Base-by-base conservation (phyloP, 139 green algal species). In the Haematococcus lacustris region DNA sequence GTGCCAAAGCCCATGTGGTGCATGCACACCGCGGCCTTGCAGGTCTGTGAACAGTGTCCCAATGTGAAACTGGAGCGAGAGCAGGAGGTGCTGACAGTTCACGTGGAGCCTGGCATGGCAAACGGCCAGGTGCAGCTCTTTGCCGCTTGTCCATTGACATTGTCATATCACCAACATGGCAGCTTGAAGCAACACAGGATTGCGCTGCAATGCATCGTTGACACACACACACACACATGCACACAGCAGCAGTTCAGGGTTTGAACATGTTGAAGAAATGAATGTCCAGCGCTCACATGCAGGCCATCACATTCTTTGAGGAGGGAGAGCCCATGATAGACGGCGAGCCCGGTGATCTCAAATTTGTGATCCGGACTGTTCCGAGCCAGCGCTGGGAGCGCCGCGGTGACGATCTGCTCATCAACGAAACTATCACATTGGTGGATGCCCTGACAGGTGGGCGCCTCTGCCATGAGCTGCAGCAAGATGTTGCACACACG, bases 311-410 rank as follows among this genome's bases (percentile, higher is more conserved):
- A 0, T 96, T 98, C 61, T 98, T 97, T 77, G 95, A 98, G 78
- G 90, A 98, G 70, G 93, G 92, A 50, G 93, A 98, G 85, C 91
- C 94, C 0, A 69, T 94, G 30, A 80, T 96, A 2, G 94, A 98
- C 75, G 95, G 96, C 1, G 95, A 99, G 71, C 83, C 92, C 3
- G 96, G 96, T 7, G 96, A 98, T 80, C 83, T 99, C 39, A 89
- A 89, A 40, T 85, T 89, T 64, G 70, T 82, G 38, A 61, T 89
- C 0, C 68, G 75, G 1, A 79, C 78, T 9, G 17, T 71, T 7
- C 70, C 70, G 25, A 34, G 21, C 26, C 3, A 21, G 6, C 43
- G 51, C 17, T 79, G 67, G 67, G 74, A 79, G 68, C 66, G 74
- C 5, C 53, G 74, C 6, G 74, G 59, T 41, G 65, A 79, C 13